Evolutionary conservation across 345 rosid species (phyloP), one percentile per base, ranked within the genome.

Genomic region (Viola odorata): DNA sequence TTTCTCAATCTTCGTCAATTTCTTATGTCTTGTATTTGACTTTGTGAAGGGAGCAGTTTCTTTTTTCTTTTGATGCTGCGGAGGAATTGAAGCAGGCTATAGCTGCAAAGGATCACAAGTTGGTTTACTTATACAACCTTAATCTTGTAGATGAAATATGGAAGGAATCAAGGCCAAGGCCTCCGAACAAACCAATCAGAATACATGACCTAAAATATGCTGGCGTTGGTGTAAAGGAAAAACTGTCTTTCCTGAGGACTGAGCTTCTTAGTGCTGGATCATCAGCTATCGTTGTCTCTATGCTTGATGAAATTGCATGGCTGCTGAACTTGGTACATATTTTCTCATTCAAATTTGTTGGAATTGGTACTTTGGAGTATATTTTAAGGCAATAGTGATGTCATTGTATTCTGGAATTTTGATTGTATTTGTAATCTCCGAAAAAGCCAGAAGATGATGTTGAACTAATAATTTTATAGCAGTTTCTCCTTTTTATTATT

Each of bases 251-350:
- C 75, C 71, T 92, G 71, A 84, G 94, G 72, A 78, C 84, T 15
- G 81, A 84, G 73, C 79, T 92, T 55, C 76, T 69, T 65, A 91
- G 72, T 56, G 83, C 86, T 0, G 91, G 88, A 51, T 73, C 96
- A 66, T 89, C 90, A 61, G 88, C 96, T 62, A 87, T 87, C 38
- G 84, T 85, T 57, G 79, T 89, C 63, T 92, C 96, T 13, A 86
- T 85, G 96, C 98, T 89, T 75, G 96, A 92, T 81, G 98, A 92
- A 77, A 80, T 89, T 67, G 94, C 98, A 51, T 92, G 96, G 98
- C 73, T 87, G 61, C 83, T 92, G 71, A 92, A 92, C 84, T 68
- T 87, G 96, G 98, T 92, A 87, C 62, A 55, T 12, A 9, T 69
- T 62, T 53, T 37, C 36, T 60, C 38, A 62, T 5, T 60, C 23